phyloP scores from a whole-genome alignment of 2,329 filamentous ascomycete species.

The Arthrobotrys sinensis region DNA sequence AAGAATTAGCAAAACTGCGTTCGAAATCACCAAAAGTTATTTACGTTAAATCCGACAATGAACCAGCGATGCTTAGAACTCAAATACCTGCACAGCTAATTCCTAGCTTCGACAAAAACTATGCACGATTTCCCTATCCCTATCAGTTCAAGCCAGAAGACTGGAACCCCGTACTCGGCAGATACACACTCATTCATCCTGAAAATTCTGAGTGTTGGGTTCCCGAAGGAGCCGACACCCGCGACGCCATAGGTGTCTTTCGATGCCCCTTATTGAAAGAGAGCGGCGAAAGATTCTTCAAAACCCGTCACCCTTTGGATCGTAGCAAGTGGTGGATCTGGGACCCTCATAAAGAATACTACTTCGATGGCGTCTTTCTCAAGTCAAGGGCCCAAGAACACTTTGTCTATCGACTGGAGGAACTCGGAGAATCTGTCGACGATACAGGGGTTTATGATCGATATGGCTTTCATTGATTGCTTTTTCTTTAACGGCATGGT shows the following conservation, averaged over 20 bases:
- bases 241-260: not conserved
- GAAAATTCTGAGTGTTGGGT: conserved; percentile 21
- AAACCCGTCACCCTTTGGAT: not conserved
- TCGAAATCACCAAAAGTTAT: conserved; percentile 13
- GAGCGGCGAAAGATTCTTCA: conserved; percentile 20
- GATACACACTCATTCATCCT: conserved; percentile 16
- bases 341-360: conserved; percentile 15
- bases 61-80: not conserved
- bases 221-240: not conserved
- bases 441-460: conserved; percentile 4
- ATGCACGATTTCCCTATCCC: not conserved
- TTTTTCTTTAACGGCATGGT: not conserved
- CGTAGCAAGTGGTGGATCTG: conserved; percentile 4
- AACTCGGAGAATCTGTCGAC: not conserved
- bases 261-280: conserved; percentile 1
- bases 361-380: conserved; percentile 15
- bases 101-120: not conserved
- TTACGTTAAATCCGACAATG: not conserved
- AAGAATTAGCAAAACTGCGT: conserved; percentile 1
- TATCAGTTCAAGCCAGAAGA: conserved; percentile 14
- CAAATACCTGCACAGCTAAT: not conserved
- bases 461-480: not conserved
- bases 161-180: conserved; percentile 9
- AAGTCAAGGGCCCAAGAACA: not conserved
- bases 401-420: not conserved